Base-by-base conservation (phyloP, 345 rosid species). In the Gossypium anomalum region DNA sequence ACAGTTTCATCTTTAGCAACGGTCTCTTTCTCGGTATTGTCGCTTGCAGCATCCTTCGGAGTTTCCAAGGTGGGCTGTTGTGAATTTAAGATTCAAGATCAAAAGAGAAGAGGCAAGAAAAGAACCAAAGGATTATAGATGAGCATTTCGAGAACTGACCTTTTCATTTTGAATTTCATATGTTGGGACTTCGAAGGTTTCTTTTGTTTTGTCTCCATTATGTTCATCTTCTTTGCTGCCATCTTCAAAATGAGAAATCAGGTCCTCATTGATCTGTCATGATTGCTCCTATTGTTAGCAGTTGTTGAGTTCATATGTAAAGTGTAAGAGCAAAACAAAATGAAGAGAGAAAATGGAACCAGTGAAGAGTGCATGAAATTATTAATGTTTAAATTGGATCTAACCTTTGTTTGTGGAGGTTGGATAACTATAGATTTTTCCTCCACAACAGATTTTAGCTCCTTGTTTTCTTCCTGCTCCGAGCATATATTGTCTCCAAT, bases 351-450 rank as follows among this genome's bases (percentile, higher is more conserved):
- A 66, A 44, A 45, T 14, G 48, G 47, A 62, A 62, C 13, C 19
- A 34, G 10, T 62, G 17, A 29, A 9, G 22, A 62, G 13, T 43
- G 29, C 29, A 44, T 23, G 34, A 58, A 58, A 22, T 11, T 58
- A 3, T 58, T 58, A 58, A 58, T 16, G 62, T 23, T 58, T 58
- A 58, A 58, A 66, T 66, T 20, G 47, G 38, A 17, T 22, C 70
- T 22, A 67, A 67, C 75, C 67, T 75, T 66, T n/a, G 23, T 15
- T 71, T 60, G 17, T 58, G 61, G 59, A 55, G 23, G 23, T 22
- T 55, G 59, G 20, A 49, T 48, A 71, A 44, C 61, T 19, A 71
- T 16, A 19, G 17, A 56, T 25, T 71, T 65, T 16, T 41, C 55
- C 55, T 45, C 38, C 8, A 12, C 34, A 12, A 23, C 63, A 12